phyloP scores from a whole-genome alignment of 495 filamentous ascomycete species.

The Hypoxylon cercidicola region DNA sequence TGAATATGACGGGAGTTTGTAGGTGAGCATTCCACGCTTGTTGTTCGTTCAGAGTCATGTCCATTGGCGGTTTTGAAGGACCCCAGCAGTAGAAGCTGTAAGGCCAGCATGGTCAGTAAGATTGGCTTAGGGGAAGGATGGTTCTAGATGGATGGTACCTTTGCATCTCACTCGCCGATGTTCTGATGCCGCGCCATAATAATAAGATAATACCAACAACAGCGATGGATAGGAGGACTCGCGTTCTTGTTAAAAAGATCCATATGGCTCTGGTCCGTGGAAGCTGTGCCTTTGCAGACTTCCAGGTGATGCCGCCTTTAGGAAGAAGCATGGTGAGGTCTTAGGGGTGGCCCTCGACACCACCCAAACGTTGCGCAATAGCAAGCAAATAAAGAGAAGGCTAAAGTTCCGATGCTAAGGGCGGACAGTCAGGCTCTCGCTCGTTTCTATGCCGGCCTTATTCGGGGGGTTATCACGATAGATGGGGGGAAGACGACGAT shows the following conservation, averaged over 20 bases:
- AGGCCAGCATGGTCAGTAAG: constrained; percentile 35
- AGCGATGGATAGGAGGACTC: constrained; percentile 80
- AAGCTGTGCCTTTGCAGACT: constrained; percentile 82
- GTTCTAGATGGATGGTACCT: constrained; percentile 65
- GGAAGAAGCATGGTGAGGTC: constrained; percentile 69
- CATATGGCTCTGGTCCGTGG: constrained; percentile 85
- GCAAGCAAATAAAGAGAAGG: constrained; percentile 16
- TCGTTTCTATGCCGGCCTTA: constrained; percentile 22
- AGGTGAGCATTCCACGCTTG: constrained; percentile 87
- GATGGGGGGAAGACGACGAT: constrained; percentile 15
- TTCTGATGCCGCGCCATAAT: constrained; percentile 88
- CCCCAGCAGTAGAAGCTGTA: constrained; percentile 96
- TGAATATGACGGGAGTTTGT: constrained; percentile 93
- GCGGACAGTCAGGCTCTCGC: constrained; percentile 18
- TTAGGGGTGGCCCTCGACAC: constrained; percentile 50
- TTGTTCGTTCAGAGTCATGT: constrained; percentile 91
- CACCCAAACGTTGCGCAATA: constrained; percentile 41
- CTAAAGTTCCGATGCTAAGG: not conserved
- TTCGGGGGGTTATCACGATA: constrained; percentile 17
- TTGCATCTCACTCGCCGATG: constrained; percentile 88
- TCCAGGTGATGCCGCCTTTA: constrained; percentile 93
- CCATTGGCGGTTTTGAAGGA: constrained; percentile 89
- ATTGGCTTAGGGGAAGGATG: constrained; percentile 7
- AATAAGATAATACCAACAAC: constrained; percentile 78
- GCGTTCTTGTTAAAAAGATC: constrained; percentile 78